Evolutionary conservation across 176 grass and related monocot genomes (phyloP), one percentile per base, ranked within the genome.

Genomic region (Miscanthus lutarioriparius): DNA sequence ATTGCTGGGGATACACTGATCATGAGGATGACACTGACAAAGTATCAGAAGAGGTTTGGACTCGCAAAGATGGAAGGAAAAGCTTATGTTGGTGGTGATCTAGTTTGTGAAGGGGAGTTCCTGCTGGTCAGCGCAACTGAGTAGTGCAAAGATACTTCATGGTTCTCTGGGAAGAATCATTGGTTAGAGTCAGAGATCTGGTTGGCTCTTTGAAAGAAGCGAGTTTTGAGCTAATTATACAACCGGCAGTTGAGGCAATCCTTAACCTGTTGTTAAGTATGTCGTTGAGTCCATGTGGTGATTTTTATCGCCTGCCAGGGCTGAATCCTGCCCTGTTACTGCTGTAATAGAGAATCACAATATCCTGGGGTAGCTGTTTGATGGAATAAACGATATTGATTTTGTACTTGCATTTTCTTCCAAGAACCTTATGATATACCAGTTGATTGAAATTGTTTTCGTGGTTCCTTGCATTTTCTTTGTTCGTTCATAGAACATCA

Each of bases 31-130:
- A 99, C 93, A 17, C 81, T 96, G 47, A 86, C 86, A 41, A 99
- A 99, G 82, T 83, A 91, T 28, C 93, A 99, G 86, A 99, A 94
- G 76, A 93, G 53, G 43, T 96, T 94, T 81, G 96, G 96, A 80
- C 86, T 99, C 14, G 96, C 96, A 53, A 99, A 96, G 84, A 94
- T 96, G 93, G 91, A 99, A 76, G 96, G 96, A 76, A 99, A 99
- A 82, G 93, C 96, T 38, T 98, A 95, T 78, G 96, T 98, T 16
- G 95, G 93, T 71, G 93, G 87, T 3, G 93, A 98, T 5, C 62
- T 95, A 32, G 96, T 95, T 22, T 98, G 96, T 61, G 93, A 98
- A 65, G 96, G 96, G 28, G 96, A 98, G 54, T 95, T 98, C 75
- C 62, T 98, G 39, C 92, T 98, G 44, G 82, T 94, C 63, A 98